These are phyloP conservation scores for Termitomyces sp. DNA, from an alignment of 768 basidiomycete species.

Conservation along the genomic window DNA sequence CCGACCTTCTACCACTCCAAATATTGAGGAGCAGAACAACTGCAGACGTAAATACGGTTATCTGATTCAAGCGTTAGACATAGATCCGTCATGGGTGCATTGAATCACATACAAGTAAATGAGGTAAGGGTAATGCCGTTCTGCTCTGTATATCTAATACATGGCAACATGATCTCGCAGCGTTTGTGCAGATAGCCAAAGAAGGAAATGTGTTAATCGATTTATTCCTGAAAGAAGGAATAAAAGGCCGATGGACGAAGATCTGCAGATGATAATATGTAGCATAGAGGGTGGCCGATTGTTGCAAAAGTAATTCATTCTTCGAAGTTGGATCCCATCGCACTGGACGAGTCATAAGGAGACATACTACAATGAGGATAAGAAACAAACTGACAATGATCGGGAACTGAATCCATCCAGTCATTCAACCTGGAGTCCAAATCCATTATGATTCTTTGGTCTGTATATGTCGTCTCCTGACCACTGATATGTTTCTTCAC, in stretches of 20 bases:
- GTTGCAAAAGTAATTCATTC: slow-evolving; percentile 39
- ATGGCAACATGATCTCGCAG: slow-evolving; percentile 71
- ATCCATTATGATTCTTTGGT: slow-evolving; percentile 62
- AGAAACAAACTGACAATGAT: slow-evolving; percentile 39
- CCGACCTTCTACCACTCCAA: slow-evolving; percentile 53
- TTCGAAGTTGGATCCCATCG: slow-evolving; percentile 38
- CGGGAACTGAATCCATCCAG: slow-evolving; percentile 73
- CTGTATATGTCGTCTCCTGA: slow-evolving; percentile 43
- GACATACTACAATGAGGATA: background rate
- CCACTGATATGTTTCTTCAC: slow-evolving; percentile 59
- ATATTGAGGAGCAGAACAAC: slow-evolving; percentile 62
- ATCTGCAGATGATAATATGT: slow-evolving; percentile 55
- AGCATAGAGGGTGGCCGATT: slow-evolving; percentile 50
- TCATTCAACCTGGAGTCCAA: slow-evolving; percentile 72
- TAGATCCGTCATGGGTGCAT: background rate
- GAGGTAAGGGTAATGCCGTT: slow-evolving; percentile 28
- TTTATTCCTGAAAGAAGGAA: slow-evolving; percentile 56
- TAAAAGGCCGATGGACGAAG: slow-evolving; percentile 74
- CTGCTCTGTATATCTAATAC: slow-evolving; percentile 52
- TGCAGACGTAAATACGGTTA: slow-evolving; percentile 32
- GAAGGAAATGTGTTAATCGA: slow-evolving; percentile 43
- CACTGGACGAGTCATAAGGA: slow-evolving; percentile 21
- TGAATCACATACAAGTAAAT: slow-evolving; percentile 28
- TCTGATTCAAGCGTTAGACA: slow-evolving; percentile 18
- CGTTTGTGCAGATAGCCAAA: slow-evolving; percentile 82